Evolutionary conservation across 1,284 basidiomycete species (phyloP).

Genomic region (Acaromyces ingoldii): DNA sequence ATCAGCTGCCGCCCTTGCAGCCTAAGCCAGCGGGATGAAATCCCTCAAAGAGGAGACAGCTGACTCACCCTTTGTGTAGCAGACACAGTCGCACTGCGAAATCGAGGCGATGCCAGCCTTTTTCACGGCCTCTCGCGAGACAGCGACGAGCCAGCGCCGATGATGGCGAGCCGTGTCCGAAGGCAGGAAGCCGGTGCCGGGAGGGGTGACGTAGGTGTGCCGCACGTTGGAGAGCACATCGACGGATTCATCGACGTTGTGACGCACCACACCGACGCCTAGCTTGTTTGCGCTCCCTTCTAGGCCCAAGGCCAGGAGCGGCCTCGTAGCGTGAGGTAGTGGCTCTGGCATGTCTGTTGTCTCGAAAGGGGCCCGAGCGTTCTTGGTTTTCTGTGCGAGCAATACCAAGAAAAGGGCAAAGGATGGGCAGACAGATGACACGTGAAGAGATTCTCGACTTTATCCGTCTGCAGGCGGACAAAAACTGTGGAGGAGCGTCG

Average conservation of each 20-base stretch:
- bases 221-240: slow-evolving; percentile 61
- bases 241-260: slow-evolving; percentile 58
- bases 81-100: slow-evolving; percentile 83
- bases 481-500: no score
- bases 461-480: no score
- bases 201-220: slow-evolving; percentile 96
- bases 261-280: slow-evolving; percentile 88
- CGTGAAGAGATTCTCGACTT: no score
- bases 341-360: no score
- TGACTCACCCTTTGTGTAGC: slow-evolving; percentile 82
- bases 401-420: no score
- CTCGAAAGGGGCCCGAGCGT: no score
- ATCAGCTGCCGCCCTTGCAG: no score
- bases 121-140: slow-evolving; percentile 74
- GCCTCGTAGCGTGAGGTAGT: neutral
- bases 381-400: no score
- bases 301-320: slow-evolving; percentile 43
- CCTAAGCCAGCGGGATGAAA: no score
- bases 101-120: slow-evolving; percentile 65
- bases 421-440: no score
- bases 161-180: slow-evolving; percentile 93
- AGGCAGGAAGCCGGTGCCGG: slow-evolving; percentile 94
- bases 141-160: slow-evolving; percentile 79
- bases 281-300: slow-evolving; percentile 77
- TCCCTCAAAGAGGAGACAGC: neutral